phyloP scores from a whole-genome alignment of 1,284 basidiomycete genomes.

The Vanrija sp. region DNA sequence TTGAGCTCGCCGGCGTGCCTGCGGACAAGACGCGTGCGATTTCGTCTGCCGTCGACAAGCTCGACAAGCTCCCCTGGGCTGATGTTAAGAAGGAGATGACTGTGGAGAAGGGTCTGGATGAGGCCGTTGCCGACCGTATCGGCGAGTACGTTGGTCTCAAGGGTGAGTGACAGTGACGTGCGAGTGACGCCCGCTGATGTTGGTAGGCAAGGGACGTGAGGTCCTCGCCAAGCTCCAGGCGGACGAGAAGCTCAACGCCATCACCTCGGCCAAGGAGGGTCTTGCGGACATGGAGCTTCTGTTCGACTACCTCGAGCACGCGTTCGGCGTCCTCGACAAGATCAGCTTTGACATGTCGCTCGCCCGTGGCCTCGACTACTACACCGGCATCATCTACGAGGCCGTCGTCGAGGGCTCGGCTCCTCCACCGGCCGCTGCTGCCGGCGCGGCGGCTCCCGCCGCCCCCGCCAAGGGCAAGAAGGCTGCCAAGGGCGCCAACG shows the following conservation, averaged over 20 bases:
- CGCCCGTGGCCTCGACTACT: conserved; percentile 95
- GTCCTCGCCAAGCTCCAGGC: conserved; percentile 70
- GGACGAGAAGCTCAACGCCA: conserved; percentile 65
- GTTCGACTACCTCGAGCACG: conserved; percentile 71
- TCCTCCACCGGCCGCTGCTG: conserved; percentile 71
- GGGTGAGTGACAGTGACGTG: conserved; percentile 54
- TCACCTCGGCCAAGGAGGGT: conserved; percentile 75
- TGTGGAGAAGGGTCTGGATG: conserved; percentile 84
- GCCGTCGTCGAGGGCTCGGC: conserved; percentile 90
- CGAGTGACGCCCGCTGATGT: not conserved
- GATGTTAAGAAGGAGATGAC: conserved; percentile 97
- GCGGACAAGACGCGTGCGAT: conserved; percentile 88
- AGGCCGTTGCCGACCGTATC: conserved; percentile 84
- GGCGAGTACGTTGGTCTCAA: conserved; percentile 95
- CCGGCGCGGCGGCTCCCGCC: conserved; percentile 44
- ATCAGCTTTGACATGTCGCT: conserved; percentile 95
- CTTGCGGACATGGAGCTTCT: conserved; percentile 85
- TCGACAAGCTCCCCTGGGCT: conserved; percentile 91
- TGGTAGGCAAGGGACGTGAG: conserved; percentile 57
- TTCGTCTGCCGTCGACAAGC: conserved; percentile 95
- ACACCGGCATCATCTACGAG: conserved; percentile 98
- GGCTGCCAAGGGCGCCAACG: conserved; percentile 45
- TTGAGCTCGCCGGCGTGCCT: conserved; percentile 93
- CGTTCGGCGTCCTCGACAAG: conserved; percentile 76
- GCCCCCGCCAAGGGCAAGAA: conserved; percentile 51